Evolutionary conservation across 2,329 filamentous ascomycete species (phyloP).

Genomic region (Ophiocordyceps camponoti-floridani): DNA sequence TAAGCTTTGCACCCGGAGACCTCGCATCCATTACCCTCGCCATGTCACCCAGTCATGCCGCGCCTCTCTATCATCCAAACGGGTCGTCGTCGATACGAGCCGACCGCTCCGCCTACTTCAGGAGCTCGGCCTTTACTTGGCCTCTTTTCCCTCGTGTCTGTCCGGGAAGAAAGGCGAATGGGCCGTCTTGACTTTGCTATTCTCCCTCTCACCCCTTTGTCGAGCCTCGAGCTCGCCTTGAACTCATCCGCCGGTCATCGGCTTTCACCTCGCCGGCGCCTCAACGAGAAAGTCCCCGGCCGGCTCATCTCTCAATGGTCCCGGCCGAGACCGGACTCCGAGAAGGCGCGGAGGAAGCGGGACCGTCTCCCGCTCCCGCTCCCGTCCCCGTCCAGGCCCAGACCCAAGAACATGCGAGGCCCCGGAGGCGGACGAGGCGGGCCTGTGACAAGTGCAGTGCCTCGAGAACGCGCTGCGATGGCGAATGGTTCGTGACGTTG

Average conservation of each 20-base stretch:
- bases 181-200: too few relatives aligned
- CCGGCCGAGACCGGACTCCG: not conserved
- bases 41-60: not conserved
- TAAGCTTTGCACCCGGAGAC: not conserved
- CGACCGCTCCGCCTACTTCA: not conserved
- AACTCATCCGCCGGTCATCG: too few relatives aligned
- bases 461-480: constrained; percentile 24
- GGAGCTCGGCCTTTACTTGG: not conserved
- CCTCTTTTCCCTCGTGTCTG: not conserved
- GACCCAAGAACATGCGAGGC: constrained; percentile 8
- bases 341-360: not conserved
- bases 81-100: not conserved
- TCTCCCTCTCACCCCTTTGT: too few relatives aligned
- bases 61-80: too few relatives aligned
- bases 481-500: constrained; percentile 22
- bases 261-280: too few relatives aligned
- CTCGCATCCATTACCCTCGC: not conserved
- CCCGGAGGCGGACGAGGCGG: constrained; percentile 11
- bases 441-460: constrained; percentile 17
- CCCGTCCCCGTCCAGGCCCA: not conserved
- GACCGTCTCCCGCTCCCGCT: not conserved
- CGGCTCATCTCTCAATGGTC: not conserved
- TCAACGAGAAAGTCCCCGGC: too few relatives aligned
- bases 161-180: not conserved
- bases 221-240: too few relatives aligned